Evolutionary conservation across 176 grass and related monocot species (phyloP).

Genomic region (Musa troglodytarum): DNA sequence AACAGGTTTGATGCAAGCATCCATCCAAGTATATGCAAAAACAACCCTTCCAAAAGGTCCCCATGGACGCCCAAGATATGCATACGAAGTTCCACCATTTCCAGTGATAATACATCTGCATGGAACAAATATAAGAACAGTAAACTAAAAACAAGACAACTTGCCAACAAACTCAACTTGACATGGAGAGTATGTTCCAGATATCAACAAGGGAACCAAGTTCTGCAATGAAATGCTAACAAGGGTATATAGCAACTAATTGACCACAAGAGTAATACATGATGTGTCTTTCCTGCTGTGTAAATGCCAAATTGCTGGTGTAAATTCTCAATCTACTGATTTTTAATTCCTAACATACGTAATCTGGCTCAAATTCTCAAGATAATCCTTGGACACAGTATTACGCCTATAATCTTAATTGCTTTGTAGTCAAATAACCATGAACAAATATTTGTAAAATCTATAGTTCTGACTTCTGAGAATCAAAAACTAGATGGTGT

Average conservation of each 20-base stretch:
- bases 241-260: background rate
- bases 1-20: slow-evolving; percentile 56
- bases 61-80: slow-evolving; percentile 90
- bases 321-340: background rate
- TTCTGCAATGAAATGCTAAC: background rate
- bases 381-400: background rate
- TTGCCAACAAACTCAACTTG: background rate
- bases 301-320: background rate
- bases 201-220: background rate
- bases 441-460: too few species aligned
- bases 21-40: slow-evolving; percentile 94
- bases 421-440: too few species aligned
- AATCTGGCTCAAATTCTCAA: background rate
- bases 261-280: background rate
- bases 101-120: slow-evolving; percentile 87
- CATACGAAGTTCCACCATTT: slow-evolving; percentile 59
- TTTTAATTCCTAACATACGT: background rate
- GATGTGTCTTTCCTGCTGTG: background rate
- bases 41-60: slow-evolving; percentile 91
- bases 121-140: background rate
- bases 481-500: too few species aligned
- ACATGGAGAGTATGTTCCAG: too few species aligned
- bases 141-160: background rate
- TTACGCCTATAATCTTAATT: background rate
- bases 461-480: too few species aligned